Base-by-base conservation (phyloP, 495 filamentous ascomycete genomes). In the Penicillium cosmopolitanum region DNA sequence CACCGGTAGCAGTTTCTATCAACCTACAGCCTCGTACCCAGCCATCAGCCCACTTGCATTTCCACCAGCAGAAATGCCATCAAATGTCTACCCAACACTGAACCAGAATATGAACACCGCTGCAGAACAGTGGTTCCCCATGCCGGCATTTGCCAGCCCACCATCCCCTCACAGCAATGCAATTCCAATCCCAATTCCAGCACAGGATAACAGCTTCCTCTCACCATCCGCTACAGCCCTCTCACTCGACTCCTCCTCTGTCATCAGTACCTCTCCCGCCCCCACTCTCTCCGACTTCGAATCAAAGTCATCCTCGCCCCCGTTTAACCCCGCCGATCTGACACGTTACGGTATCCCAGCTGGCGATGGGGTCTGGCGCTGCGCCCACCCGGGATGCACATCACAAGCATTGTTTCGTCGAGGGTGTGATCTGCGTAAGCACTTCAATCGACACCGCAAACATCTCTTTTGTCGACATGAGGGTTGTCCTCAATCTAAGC, bases 381-480 rank as follows among this genome's bases (percentile, higher is more conserved):
- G 85, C 65, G 80, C 78, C 8, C 82, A 84, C 64, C 83, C 80
- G 1, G 77, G 79, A 15, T 88, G 85, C 64, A 74, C 81, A 13
- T 86, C 84, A 2, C 76, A 78, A 51, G 76, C 84, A 4, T 50
- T 73, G 0, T 88, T 88, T 63, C 82, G 79, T 7, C 77, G 85
- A 25, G 83, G 82, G 55, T 88, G 85, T 65, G 85, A 88, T 63
- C 75, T 88, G 36, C 79, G 85, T 25, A 88, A 88, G 63, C 85
- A 88, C 63, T 85, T 78, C 70, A 85, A 85, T 65, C 74, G 85
- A 0, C 85, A 88, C 66, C 81, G 77, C 9, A 87, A 87, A 58
- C 75, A 82, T 19, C 78, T 87, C 25, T 87, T 87, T 68, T 88
- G 85, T 68, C 84, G 84, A 2, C 75, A 84, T 56, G 77, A 82